Evolutionary conservation across 1,284 basidiomycete species (phyloP).

Genomic region (Rhizopogon hawkerae): DNA sequence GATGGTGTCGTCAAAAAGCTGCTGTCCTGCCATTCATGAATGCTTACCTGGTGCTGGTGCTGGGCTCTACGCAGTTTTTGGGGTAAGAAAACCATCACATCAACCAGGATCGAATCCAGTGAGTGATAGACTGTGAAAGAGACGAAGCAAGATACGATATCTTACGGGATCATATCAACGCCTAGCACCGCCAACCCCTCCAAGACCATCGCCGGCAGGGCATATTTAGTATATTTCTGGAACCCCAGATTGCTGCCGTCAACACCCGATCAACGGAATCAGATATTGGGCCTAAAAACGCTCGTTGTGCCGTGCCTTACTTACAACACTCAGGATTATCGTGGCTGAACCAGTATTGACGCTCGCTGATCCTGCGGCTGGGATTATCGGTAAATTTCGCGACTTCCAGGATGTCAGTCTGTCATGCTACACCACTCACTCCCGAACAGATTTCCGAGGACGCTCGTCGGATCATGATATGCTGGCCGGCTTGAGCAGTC

Average conservation of each 20-base stretch:
- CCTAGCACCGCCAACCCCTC: neutral
- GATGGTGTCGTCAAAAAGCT: neutral
- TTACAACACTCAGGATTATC: neutral
- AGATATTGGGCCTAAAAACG: neutral
- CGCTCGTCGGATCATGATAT: too few relatives aligned
- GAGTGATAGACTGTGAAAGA: neutral
- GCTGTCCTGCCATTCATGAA: neutral
- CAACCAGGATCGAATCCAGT: neutral
- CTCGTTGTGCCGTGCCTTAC: neutral
- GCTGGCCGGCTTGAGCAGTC: neutral
- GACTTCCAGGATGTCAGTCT: neutral
- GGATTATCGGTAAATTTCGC: too few relatives aligned
- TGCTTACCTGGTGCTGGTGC: neutral
- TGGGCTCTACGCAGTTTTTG: neutral
- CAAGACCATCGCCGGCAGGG: neutral
- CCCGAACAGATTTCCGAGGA: too few relatives aligned
- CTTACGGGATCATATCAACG: slow-evolving; percentile 4
- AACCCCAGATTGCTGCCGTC: slow-evolving; percentile 12
- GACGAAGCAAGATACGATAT: slow-evolving; percentile 10
- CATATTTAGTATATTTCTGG: slow-evolving; percentile 15
- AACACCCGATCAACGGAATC: slow-evolving; percentile 10
- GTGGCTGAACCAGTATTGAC: too few relatives aligned
- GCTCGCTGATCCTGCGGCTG: too few relatives aligned
- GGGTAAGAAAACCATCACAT: slow-evolving; percentile 17
- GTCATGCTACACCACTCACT: too few relatives aligned